phyloP scores from a whole-genome alignment of 2,329 filamentous ascomycete genomes.

The Monosporascus ibericus region DNA sequence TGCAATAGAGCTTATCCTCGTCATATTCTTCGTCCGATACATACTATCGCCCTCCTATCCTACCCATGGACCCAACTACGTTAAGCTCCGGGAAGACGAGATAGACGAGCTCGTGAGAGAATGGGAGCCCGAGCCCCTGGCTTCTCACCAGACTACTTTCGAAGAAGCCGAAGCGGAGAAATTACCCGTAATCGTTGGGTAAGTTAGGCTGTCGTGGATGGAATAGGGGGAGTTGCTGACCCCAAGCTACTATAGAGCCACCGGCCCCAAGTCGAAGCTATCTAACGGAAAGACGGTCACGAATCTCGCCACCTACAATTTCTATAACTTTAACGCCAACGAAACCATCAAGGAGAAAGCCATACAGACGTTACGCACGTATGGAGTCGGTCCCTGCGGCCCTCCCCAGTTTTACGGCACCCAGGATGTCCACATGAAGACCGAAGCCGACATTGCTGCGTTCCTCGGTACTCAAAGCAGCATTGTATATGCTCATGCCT shows the following conservation, averaged over 20 bases:
- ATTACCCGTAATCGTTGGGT: conserved; percentile 84
- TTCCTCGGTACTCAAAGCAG: conserved; percentile 83
- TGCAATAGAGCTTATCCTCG: conserved; percentile 85
- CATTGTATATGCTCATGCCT: conserved; percentile 93
- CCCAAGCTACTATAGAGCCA: conserved; percentile 51
- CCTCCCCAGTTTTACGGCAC: conserved; percentile 98
- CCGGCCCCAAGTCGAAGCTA: conserved; percentile 84
- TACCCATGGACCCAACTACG: conserved; percentile 82
- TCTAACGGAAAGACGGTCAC: conserved; percentile 82
- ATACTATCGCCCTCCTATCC: conserved; percentile 87
- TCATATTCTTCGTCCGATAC: conserved; percentile 94
- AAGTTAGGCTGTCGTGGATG: conserved; percentile 20
- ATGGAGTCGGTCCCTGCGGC: conserved; percentile 93
- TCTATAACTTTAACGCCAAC: conserved; percentile 93
- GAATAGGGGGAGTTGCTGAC: conserved; percentile 7
- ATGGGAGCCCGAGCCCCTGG: conserved; percentile 91
- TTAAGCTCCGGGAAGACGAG: conserved; percentile 88
- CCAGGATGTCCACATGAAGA: conserved; percentile 96
- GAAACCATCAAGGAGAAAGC: conserved; percentile 92
- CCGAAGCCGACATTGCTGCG: conserved; percentile 85
- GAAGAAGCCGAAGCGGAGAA: conserved; percentile 82
- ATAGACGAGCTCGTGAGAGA: conserved; percentile 96
- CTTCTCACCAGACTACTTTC: conserved; percentile 63
- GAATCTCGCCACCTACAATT: conserved; percentile 94
- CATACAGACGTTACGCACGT: conserved; percentile 86